Base-by-base conservation (phyloP, 768 basidiomycete species). In the Pholiota microspora region DNA sequence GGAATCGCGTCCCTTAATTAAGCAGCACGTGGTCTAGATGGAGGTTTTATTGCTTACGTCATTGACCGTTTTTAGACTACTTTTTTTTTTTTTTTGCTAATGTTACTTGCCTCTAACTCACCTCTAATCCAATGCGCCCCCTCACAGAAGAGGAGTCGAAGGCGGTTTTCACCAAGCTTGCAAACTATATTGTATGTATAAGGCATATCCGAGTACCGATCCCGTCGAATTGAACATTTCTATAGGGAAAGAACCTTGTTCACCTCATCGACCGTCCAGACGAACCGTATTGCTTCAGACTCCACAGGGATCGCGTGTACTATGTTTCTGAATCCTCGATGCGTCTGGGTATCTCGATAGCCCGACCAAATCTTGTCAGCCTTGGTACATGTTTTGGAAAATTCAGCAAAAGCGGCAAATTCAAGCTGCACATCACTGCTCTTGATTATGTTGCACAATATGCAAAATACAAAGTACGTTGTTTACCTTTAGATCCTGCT, bases 331-430 rank as follows among this genome's bases (percentile, higher is more conserved):
- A 98, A 64, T 83, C 90, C 0, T 89, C 93, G 7, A 96, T 98
- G 86, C 90, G 92, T 47, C 80, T 96, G 21, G 88, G 88, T 46
- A 94, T 94, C 49, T 95, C 92, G 0, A 84, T 98, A 49, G 94
- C 96, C 18, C 83, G 96, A 45, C 89, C 90, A 28, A 97, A 94
- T 66, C 86, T 99, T 55, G 78, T 98, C 69, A 89, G 88, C 54
- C 78, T 98, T 18, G 97, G 97, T 36, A 98, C 94, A 58, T 98
- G 95, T 73, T 89, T 98, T 59, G 97, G 97, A 59, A 98, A 97
- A 69, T 99, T 98, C 75, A 89, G 85, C 68, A 98, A 98, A 79
- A 85, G 86, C 48, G 94, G 94, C 55, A 98, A 98, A 69, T 99
- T 99, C 80, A 96, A 94, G 77, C 77, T 99, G 56, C 94, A 98